Evolutionary conservation across 805 yeast genomes (phyloP).

Genomic region (Ogataea dorogensis): DNA sequence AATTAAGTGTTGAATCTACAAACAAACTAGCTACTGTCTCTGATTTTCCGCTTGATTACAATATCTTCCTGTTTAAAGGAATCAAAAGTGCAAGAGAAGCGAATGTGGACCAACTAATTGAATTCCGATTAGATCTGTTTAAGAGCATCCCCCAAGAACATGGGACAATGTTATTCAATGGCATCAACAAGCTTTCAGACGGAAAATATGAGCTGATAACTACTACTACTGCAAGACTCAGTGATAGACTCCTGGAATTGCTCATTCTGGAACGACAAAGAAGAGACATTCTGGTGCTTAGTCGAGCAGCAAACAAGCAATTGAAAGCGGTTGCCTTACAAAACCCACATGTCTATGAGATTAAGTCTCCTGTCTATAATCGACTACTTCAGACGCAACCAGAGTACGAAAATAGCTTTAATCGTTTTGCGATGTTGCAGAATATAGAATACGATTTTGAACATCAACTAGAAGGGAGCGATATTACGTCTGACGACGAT

Average conservation of each 20-base stretch:
- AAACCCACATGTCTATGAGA: conserved; percentile 34
- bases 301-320: conserved; percentile 19
- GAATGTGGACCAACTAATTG: conserved; percentile 21
- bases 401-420: conserved; percentile 28
- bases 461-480: conserved; percentile 24
- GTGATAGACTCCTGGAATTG: conserved; percentile 33
- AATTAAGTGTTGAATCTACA: conserved; percentile 15
- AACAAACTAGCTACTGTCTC: conserved; percentile 29
- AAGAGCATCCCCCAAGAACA: conserved; percentile 28
- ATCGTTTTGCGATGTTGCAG: conserved; percentile 35
- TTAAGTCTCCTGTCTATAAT: conserved; percentile 33
- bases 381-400: conserved; percentile 23
- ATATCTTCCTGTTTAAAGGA: conserved; percentile 36
- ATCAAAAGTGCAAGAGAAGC: conserved; percentile 25
- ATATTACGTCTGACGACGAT: conserved; percentile 30
- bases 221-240: conserved; percentile 35
- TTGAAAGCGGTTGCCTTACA: conserved; percentile 26
- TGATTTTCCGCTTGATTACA: conserved; percentile 39
- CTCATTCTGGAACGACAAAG: conserved; percentile 38
- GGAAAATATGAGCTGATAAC: conserved; percentile 17
- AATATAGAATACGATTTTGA: conserved; percentile 38
- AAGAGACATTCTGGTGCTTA: conserved; percentile 32
- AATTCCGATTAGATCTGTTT: conserved; percentile 24
- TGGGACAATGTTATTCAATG: conserved; percentile 22
- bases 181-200: conserved; percentile 15